Base-by-base conservation (phyloP, 306 rosid genomes). In the Acmispon strigosus region DNA sequence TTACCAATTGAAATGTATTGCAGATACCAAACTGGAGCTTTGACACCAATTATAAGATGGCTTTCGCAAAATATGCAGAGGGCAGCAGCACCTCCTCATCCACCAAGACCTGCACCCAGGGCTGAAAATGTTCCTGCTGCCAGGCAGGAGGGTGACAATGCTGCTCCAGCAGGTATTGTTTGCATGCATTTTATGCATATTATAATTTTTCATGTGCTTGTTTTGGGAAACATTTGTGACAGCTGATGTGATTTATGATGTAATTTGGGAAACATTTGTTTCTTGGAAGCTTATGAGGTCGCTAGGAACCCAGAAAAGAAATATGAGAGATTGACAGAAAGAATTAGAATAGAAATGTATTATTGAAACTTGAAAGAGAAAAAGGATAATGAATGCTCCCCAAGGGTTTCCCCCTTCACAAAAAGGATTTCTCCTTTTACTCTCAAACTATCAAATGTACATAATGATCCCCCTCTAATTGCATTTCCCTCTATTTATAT, bases 1-100 rank as follows among this genome's bases (percentile, higher is more conserved):
- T 66, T 62, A 69, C 51, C 65, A 47, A 62, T 22, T 73, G 56
- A 41, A 51, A 75, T 81, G 57, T 78, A 68, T 69, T 81, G 65
- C 82, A 95, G 99, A 36, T 91, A 89, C 81, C 96, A 91, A 84
- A 95, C 97, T 71, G 97, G 97, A 82, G 90, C 97, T 7, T 84
- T 95, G 73, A 84, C 97, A 32, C 99, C 99, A 11, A 14, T 95
- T 42, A 44, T 95, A 76, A 82, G 88, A 67, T 91, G 99, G 97
- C 96, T 91, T 76, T 87, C 97, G 20, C 99, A 86, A 76, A 90
- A 92, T 58, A 95, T 91, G 99, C 96, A 87, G 75, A 89, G 96
- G 81, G 97, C 97, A 6, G 96, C 96, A 66, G 97, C 84, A 39
- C 96, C 98, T 73, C 98, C 97, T 75, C 90, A 79, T 44, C 94